phyloP scores from a whole-genome alignment of 148 eudicot genomes.

The Vaccinium darrowii region DNA sequence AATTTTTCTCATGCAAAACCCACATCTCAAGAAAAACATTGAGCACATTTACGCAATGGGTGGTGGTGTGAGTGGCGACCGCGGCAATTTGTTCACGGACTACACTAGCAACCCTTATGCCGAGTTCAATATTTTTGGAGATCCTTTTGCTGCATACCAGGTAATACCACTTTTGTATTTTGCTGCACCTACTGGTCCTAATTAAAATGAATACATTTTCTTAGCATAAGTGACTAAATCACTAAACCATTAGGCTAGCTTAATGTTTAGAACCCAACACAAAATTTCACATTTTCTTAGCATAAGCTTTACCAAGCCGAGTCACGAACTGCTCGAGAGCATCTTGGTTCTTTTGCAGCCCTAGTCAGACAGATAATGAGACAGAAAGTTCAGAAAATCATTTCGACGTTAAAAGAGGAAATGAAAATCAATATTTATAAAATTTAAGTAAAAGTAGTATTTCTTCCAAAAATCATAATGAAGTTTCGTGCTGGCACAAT shows the following conservation, averaged over 20 bases:
- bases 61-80: constrained; percentile 76
- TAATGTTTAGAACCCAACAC: too few relatives aligned
- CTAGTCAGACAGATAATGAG: background rate
- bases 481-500: background rate
- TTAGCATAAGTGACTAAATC: background rate
- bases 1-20: constrained; percentile 73
- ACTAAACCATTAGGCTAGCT: background rate
- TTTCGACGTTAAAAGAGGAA: background rate
- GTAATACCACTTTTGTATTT: constrained; percentile 24
- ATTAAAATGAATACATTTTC: background rate
- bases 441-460: background rate
- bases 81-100: constrained; percentile 70
- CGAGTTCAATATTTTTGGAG: constrained; percentile 79
- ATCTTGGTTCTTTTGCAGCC: too few relatives aligned
- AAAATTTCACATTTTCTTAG: too few relatives aligned
- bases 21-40: constrained; percentile 74
- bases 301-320: too few relatives aligned
- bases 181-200: background rate
- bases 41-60: constrained; percentile 81
- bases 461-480: background rate
- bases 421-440: too few relatives aligned
- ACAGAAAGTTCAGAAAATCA: background rate
- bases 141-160: constrained; percentile 96
- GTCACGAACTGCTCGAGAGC: too few relatives aligned
- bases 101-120: constrained; percentile 77